phyloP scores from a whole-genome alignment of 2,329 filamentous ascomycete species.

The Colletotrichum filicis region DNA sequence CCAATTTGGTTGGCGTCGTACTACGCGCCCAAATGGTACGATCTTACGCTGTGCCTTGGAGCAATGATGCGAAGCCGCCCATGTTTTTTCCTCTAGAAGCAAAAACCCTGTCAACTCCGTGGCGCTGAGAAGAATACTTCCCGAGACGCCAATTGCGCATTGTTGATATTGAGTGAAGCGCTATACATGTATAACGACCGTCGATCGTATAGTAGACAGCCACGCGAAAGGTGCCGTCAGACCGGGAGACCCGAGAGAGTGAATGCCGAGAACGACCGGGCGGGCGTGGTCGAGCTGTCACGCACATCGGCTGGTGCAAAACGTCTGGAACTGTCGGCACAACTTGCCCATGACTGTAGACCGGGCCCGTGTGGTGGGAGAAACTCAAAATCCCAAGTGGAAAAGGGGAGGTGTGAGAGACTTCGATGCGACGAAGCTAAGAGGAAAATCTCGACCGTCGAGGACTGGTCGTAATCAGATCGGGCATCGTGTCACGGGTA shows the following conservation, averaged over 20 bases:
- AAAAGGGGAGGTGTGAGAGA: neutral
- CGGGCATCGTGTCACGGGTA: neutral
- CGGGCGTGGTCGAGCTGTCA: constrained; percentile 10
- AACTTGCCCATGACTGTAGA: constrained; percentile 17
- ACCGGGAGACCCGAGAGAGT: constrained; percentile 20
- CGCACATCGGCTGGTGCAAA: constrained; percentile 2
- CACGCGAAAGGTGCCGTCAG: constrained; percentile 8
- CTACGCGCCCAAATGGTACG: constrained; percentile 4
- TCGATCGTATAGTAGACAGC: neutral
- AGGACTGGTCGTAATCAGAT: neutral
- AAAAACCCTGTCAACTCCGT: constrained; percentile 3
- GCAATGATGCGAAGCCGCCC: neutral
- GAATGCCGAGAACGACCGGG: constrained; percentile 20
- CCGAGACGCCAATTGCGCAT: neutral
- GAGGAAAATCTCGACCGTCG: neutral
- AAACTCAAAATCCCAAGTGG: constrained; percentile 2
- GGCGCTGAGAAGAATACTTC: neutral
- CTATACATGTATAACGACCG: neutral
- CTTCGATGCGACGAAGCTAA: neutral
- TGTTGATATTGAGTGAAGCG: constrained; percentile 1
- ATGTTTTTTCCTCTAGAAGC: neutral
- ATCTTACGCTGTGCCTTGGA: neutral
- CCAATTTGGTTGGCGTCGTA: neutral
- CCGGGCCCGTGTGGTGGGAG: constrained; percentile 4
- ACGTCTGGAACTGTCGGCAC: constrained; percentile 23